Conservation (phyloP, 495 filamentous ascomycete species). For the Penicillium angulare region DNA sequence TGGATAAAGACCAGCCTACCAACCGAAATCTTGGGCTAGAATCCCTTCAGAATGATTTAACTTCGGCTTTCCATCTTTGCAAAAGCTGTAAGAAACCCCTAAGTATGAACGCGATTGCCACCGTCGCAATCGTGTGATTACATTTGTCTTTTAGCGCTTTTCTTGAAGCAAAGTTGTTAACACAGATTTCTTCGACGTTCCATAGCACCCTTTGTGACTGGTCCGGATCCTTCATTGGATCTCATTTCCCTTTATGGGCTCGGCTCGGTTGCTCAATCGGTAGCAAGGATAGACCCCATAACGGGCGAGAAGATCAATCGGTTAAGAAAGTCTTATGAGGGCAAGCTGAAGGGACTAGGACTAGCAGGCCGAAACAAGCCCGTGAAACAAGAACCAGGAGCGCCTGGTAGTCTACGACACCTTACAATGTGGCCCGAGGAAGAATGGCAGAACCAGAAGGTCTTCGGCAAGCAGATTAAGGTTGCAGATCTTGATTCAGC, state of each 20-base stretch:
- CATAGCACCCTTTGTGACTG: constrained; percentile 44
- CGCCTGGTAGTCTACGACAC: constrained; percentile 40
- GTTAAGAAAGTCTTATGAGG: constrained; percentile 72
- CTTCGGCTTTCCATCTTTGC: constrained; percentile 50
- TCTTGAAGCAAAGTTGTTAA: constrained; percentile 43
- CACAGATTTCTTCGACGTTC: constrained; percentile 30
- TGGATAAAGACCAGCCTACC: constrained; percentile 29
- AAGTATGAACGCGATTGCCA: constrained; percentile 26
- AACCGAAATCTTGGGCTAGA: constrained; percentile 35
- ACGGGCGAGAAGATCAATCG: constrained; percentile 73
- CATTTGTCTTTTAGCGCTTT: constrained; percentile 25
- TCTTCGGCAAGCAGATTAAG: constrained; percentile 57
- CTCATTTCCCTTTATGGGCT: constrained; percentile 64
- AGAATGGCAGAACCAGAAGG: constrained; percentile 64
- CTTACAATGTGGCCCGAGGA: constrained; percentile 60
- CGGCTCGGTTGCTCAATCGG: constrained; percentile 57
- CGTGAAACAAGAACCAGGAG: constrained; percentile 46
- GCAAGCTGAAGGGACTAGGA: constrained; percentile 60
- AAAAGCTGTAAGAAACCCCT: constrained; percentile 51
- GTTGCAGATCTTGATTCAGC: constrained; percentile 43
- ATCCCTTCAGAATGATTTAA: constrained; percentile 46
- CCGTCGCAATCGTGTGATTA: constrained; percentile 26
- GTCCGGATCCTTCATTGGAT: constrained; percentile 61
- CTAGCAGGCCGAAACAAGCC: constrained; percentile 64
- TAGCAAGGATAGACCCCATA: constrained; percentile 61